These are phyloP conservation scores for Leptomonas seymouri DNA, from an alignment of 208 protist genomes.

Conservation along the genomic window DNA sequence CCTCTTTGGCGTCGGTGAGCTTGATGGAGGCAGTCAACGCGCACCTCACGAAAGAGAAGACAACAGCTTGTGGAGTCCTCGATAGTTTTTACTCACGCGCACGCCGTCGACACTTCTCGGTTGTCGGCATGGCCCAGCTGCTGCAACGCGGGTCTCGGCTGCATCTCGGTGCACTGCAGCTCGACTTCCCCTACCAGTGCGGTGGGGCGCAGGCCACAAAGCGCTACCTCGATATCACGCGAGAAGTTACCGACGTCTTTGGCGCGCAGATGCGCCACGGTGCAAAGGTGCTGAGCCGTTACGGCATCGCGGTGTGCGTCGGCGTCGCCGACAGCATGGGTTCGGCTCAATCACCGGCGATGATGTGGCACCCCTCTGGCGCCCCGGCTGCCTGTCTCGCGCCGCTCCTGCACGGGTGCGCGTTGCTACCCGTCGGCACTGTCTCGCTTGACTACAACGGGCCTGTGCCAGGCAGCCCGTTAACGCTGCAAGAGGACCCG, in stretches of 20 bases:
- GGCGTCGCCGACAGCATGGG: conserved; percentile 47
- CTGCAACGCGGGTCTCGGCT: conserved; percentile 50
- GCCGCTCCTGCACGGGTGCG: conserved; percentile 64
- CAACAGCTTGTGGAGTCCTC: conserved; percentile 28
- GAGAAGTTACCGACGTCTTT: conserved; percentile 49
- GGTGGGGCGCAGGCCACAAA: conserved; percentile 67
- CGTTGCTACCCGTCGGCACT: conserved; percentile 50
- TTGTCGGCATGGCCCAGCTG: conserved; percentile 50
- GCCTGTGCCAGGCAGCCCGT: conserved; percentile 42
- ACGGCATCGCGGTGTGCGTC: conserved; percentile 71
- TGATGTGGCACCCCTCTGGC: conserved; percentile 80
- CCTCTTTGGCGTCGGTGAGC: conserved; percentile 53
- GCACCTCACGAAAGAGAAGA: conserved; percentile 6
- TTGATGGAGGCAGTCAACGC: conserved; percentile 54
- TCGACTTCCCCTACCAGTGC: conserved; percentile 86
- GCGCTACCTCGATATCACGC: conserved; percentile 75
- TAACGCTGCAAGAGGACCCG: conserved; percentile 55
- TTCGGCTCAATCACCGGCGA: conserved; percentile 33
- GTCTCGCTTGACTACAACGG: conserved; percentile 79
- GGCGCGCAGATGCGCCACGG: conserved; percentile 51
- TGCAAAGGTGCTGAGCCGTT: conserved; percentile 75
- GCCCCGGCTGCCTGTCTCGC: conserved; percentile 71
- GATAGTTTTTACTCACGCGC: conserved; percentile 53
- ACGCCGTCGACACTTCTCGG: conserved; percentile 55
- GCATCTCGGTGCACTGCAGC: conserved; percentile 45